Evolutionary conservation across 73 alveolate genomes (phyloP).

Genomic region (Tetrahymena thermophila): DNA sequence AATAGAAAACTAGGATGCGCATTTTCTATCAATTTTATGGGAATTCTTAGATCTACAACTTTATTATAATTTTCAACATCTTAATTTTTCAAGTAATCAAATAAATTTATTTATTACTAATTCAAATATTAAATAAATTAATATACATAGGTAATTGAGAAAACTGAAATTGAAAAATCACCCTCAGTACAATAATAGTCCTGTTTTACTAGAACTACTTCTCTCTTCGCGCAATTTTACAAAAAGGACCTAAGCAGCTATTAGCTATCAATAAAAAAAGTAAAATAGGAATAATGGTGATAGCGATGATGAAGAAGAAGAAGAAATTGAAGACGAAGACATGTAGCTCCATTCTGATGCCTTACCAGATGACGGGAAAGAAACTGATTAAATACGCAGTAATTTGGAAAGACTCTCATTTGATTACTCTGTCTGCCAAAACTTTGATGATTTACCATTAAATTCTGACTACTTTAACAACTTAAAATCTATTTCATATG

Average conservation of each 20-base stretch:
- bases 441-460: not conserved
- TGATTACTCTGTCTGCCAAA: not conserved
- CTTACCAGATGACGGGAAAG: not conserved
- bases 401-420: not conserved
- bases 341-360: not conserved
- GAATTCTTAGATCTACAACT: not conserved
- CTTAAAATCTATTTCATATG: not conserved
- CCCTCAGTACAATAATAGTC: not conserved
- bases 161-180: not conserved
- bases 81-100: not conserved
- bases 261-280: not conserved
- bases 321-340: not conserved
- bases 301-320: not conserved
- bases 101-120: not conserved
- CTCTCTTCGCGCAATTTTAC: not conserved
- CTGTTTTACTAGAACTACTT: not conserved
- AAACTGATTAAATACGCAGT: not conserved
- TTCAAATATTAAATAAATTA: not conserved
- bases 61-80: not conserved
- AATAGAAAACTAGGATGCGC: not conserved
- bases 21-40: not conserved
- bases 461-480: not conserved
- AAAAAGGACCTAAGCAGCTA: not conserved
- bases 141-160: not conserved
- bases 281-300: not conserved